A percentile compares a stretch with the other conserved stretches of the same genome.
phyloP scores from a whole-genome alignment of 2,329 filamentous ascomycete genomes.

The Trichoderma koningiopsis region DNA sequence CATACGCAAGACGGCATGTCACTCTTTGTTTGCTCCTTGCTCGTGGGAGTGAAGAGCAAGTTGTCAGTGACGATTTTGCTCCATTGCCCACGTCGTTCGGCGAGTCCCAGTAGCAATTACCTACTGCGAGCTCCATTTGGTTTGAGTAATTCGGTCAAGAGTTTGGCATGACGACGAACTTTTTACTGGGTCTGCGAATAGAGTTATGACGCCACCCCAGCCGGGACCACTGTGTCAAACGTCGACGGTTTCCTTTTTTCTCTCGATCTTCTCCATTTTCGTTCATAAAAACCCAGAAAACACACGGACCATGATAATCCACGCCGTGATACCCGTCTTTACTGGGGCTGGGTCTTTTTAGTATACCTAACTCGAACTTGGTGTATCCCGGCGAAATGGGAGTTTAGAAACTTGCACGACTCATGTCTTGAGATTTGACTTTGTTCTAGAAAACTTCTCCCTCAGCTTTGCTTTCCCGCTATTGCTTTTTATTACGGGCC shows the following conservation, averaged over 20 bases:
- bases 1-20: conserved; percentile 10
- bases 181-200: not conserved
- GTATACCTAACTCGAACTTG: not conserved
- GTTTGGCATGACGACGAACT: not conserved
- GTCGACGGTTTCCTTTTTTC: not conserved
- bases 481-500: not conserved
- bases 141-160: not conserved
- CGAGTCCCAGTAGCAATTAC: not conserved
- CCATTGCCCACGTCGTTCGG: not conserved
- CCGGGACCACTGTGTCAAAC: not conserved
- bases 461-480: not conserved
- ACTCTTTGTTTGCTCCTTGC: not conserved
- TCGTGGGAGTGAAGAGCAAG: not conserved
- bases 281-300: not conserved
- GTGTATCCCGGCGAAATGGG: not conserved
- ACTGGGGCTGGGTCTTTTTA: not conserved
- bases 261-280: not conserved
- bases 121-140: not conserved
- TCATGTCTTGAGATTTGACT: conserved; percentile 6
- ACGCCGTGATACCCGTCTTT: not conserved
- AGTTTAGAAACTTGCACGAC: not conserved
- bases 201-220: conserved; percentile 1
- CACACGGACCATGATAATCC: not conserved
- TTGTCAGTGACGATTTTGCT: not conserved
- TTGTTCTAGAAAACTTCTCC: conserved; percentile 7